Conservation (phyloP, 2,329 filamentous ascomycete species). For the Ophiostoma triangulosporum region DNA sequence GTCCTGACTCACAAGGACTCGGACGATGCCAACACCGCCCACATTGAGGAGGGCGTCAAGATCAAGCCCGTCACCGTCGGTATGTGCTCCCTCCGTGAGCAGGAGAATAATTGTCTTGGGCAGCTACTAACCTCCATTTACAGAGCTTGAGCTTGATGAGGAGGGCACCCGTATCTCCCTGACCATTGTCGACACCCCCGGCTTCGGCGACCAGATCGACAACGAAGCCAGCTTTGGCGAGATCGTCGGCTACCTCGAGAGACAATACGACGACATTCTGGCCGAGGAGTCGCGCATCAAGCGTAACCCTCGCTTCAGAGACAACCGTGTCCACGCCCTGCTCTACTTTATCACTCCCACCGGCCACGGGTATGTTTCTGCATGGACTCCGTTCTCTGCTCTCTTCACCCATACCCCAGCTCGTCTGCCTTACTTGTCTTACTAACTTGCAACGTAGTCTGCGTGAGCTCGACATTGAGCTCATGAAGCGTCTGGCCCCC, state of each 20-base stretch:
- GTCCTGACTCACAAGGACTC: conserved; percentile 86
- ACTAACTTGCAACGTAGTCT: conserved; percentile 41
- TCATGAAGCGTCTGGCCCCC: conserved; percentile 97
- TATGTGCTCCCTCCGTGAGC: conserved; percentile 23
- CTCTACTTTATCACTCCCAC: conserved; percentile 99
- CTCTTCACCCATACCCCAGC: not conserved
- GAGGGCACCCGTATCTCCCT: conserved; percentile 96
- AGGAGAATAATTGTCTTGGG: too few species aligned
- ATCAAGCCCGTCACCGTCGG: conserved; percentile 98
- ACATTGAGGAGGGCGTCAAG: conserved; percentile 91
- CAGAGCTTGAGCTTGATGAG: conserved; percentile 91
- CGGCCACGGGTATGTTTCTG: conserved; percentile 62
- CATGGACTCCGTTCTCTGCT: not conserved
- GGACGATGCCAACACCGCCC: conserved; percentile 77
- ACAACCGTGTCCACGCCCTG: conserved; percentile 96
- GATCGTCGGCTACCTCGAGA: conserved; percentile 95
- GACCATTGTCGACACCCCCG: conserved; percentile 96
- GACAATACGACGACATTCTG: conserved; percentile 98
- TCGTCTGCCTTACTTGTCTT: not conserved
- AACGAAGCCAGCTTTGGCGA: conserved; percentile 98
- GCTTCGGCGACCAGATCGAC: conserved; percentile 97
- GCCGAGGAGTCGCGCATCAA: conserved; percentile 99
- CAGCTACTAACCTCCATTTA: conserved; percentile 18
- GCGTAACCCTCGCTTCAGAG: conserved; percentile 98
- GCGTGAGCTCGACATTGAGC: conserved; percentile 95